Percentiles rank a stretch among this genome's conserved stretches.
Evolutionary conservation across 208 protist genomes (phyloP).

Genomic region (Acanthamoeba rhysodes): DNA sequence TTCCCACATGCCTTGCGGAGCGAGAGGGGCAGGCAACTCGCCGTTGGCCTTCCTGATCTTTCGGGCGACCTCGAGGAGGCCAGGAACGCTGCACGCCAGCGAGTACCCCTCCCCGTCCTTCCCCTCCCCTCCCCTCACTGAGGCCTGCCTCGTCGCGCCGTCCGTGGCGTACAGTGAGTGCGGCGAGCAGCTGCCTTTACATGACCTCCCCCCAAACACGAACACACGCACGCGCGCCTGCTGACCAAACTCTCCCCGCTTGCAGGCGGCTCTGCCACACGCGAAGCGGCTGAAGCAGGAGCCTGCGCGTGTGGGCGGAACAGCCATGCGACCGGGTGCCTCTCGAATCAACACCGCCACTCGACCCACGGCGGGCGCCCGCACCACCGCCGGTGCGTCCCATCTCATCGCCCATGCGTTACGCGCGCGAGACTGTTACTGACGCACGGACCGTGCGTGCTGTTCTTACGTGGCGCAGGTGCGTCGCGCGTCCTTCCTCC

Average conservation of each 20-base stretch:
- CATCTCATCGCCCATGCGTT: too few relatives aligned
- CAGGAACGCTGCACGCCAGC: not conserved
- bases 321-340: not conserved
- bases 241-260: not conserved
- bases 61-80: not conserved
- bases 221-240: too few relatives aligned
- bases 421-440: too few relatives aligned
- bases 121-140: not conserved
- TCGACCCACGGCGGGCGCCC: not conserved
- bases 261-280: not conserved
- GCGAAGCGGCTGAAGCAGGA: constrained; percentile 31
- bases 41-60: not conserved
- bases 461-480: not conserved
- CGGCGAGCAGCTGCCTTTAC: too few relatives aligned
- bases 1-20: not conserved
- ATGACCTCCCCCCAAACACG: too few relatives aligned
- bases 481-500: not conserved
- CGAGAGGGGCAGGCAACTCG: not conserved
- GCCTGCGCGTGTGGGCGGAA: not conserved
- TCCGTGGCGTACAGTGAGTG: too few relatives aligned
- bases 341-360: not conserved
- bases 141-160: too few relatives aligned
- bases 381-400: too few relatives aligned
- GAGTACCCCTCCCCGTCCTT: not conserved
- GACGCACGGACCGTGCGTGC: not conserved